Percentiles rank a stretch among this genome's conserved stretches.
Conservation (phyloP, 1,139 yeast species). For the Candida neerlandica region DNA sequence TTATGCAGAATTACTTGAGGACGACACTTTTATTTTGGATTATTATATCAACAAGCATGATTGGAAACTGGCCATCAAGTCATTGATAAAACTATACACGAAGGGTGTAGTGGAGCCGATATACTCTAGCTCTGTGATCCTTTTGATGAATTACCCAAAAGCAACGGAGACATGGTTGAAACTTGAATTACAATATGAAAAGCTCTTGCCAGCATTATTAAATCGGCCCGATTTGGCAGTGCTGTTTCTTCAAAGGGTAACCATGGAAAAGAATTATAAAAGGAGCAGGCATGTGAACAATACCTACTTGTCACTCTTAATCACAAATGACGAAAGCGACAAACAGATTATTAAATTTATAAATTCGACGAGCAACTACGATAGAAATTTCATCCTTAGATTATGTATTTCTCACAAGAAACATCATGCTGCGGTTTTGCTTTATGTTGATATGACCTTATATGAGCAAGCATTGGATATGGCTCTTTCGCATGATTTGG, state of each 20-base stretch:
- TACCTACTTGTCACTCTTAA: slow-evolving; percentile 69
- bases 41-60: slow-evolving; percentile 69
- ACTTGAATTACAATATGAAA: slow-evolving; percentile 53
- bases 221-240: slow-evolving; percentile 60
- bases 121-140: slow-evolving; percentile 67
- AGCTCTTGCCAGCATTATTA: slow-evolving; percentile 75
- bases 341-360: slow-evolving; percentile 33
- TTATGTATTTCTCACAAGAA: slow-evolving; percentile 65
- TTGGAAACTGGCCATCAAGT: slow-evolving; percentile 74
- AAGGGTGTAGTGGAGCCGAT: slow-evolving; percentile 38
- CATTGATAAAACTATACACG: slow-evolving; percentile 51
- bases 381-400: slow-evolving; percentile 74
- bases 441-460: slow-evolving; percentile 63
- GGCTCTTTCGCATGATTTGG: slow-evolving; percentile 64
- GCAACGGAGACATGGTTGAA: slow-evolving; percentile 79
- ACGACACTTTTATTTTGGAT: slow-evolving; percentile 66
- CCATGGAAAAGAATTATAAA: slow-evolving; percentile 51
- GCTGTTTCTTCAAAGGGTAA: slow-evolving; percentile 61
- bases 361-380: slow-evolving; percentile 41
- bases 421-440: slow-evolving; percentile 66
- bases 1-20: slow-evolving; percentile 70
- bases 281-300: slow-evolving; percentile 62
- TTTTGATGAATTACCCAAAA: slow-evolving; percentile 69
- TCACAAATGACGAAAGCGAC: slow-evolving; percentile 48
- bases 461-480: slow-evolving; percentile 81